phyloP scores from a whole-genome alignment of 495 filamentous ascomycete species.

The Annulohypoxylon stygium region DNA sequence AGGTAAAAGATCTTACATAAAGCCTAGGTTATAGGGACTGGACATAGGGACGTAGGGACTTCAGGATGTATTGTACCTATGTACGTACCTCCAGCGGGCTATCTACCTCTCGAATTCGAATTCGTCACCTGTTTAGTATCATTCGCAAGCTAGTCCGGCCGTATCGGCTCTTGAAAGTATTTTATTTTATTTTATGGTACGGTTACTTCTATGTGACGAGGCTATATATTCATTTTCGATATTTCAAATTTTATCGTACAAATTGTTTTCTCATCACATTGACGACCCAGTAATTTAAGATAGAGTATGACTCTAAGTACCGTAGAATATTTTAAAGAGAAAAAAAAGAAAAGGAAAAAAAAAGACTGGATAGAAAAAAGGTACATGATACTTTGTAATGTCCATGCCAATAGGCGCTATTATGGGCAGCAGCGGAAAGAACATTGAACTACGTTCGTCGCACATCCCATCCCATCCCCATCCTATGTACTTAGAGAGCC shows the following conservation, averaged over 20 bases:
- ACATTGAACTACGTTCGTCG: slow-evolving; percentile 11
- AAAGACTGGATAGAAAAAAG: background rate
- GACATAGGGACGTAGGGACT: background rate
- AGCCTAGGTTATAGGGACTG: background rate
- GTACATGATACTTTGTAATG: background rate
- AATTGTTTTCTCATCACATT: background rate
- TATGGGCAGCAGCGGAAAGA: slow-evolving; percentile 23
- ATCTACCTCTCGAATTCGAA: background rate
- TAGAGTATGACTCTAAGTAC: background rate
- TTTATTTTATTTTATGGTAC: background rate
- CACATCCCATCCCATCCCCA: slow-evolving; percentile 16
- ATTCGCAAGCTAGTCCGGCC: slow-evolving; percentile 9
- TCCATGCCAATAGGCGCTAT: slow-evolving; percentile 4
- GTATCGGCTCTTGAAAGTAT: background rate
- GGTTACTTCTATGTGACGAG: background rate
- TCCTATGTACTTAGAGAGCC: slow-evolving; percentile 23
- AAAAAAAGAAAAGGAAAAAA: background rate
- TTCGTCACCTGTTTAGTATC: background rate
- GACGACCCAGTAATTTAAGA: background rate
- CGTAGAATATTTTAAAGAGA: background rate
- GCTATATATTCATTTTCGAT: background rate
- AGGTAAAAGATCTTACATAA: slow-evolving; percentile 26
- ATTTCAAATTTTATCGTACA: background rate
- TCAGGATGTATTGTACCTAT: background rate
- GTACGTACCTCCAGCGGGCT: slow-evolving; percentile 1